phyloP scores from a whole-genome alignment of 1,284 basidiomycete species.

The Cutaneotrichosporon arboriforme region DNA sequence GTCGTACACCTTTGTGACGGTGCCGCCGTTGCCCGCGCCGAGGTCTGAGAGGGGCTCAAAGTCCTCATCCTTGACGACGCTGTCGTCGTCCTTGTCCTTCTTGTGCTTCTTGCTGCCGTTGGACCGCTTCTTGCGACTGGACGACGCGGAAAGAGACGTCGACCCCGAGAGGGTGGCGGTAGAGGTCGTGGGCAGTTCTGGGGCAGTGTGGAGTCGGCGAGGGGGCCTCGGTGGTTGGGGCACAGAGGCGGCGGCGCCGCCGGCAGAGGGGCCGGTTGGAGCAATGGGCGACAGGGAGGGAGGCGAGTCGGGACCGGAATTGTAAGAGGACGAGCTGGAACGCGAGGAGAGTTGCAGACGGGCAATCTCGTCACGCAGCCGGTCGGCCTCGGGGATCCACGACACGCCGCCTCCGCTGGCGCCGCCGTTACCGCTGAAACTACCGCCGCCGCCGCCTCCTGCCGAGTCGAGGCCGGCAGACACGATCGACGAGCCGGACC shows the following conservation, averaged over 20 bases:
- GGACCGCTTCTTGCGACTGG: slow-evolving; percentile 22
- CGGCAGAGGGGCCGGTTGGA: not conserved
- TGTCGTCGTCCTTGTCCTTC: slow-evolving; percentile 58
- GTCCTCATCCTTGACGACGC: slow-evolving; percentile 72
- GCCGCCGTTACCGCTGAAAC: no score
- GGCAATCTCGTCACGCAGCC: slow-evolving; percentile 44
- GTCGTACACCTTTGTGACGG: slow-evolving; percentile 92
- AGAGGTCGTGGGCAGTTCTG: slow-evolving; percentile 10
- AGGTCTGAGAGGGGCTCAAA: slow-evolving; percentile 79
- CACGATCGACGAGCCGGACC: slow-evolving; percentile 8
- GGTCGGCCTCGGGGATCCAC: slow-evolving; percentile 50
- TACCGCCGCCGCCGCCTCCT: slow-evolving; percentile 10
- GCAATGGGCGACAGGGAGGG: slow-evolving; percentile 17
- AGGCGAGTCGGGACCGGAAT: slow-evolving; percentile 18
- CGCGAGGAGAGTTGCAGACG: slow-evolving; percentile 59
- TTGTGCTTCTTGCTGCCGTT: slow-evolving; percentile 31
- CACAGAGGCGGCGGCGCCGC: no score
- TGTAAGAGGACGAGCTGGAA: slow-evolving; percentile 45
- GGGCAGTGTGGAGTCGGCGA: slow-evolving; percentile 11
- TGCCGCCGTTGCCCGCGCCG: slow-evolving; percentile 95
- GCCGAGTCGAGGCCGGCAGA: slow-evolving; percentile 15
- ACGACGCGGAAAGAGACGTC: slow-evolving; percentile 3
- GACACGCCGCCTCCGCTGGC: slow-evolving; percentile 5
- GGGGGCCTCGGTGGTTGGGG: slow-evolving; percentile 14
- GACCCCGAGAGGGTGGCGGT: not conserved